phyloP scores from a whole-genome alignment of 1,284 basidiomycete species.

The Melampsora americana region DNA sequence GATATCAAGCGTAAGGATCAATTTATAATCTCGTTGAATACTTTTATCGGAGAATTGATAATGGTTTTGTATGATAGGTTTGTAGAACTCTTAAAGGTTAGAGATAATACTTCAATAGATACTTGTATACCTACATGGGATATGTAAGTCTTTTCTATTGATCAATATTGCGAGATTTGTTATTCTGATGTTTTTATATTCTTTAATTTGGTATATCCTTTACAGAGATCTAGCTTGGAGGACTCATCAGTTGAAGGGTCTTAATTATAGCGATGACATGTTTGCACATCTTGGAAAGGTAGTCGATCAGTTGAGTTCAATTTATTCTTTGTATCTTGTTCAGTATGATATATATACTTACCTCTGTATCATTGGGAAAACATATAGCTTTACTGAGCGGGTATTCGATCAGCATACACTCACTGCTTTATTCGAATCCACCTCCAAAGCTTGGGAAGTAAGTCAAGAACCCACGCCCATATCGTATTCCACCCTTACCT shows the following conservation, averaged over 20 bases:
- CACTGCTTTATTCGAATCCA: background rate
- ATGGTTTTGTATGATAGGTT: conserved; percentile 4
- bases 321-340: background rate
- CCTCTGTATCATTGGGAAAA: background rate
- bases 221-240: conserved; percentile 54
- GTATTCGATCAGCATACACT: background rate
- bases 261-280: conserved; percentile 50
- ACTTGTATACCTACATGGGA: conserved; percentile 48
- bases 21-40: background rate
- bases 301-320: conserved; percentile 48
- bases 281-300: conserved; percentile 45
- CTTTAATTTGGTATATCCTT: background rate
- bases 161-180: background rate
- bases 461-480: background rate
- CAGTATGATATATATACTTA: background rate
- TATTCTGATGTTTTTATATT: background rate
- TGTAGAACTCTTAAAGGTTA: background rate
- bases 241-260: conserved; percentile 53
- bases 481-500: background rate
- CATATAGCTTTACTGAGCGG: background rate
- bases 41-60: background rate
- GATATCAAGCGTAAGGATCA: conserved; percentile 3
- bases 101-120: background rate
- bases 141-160: conserved; percentile 45
- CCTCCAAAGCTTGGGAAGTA: background rate